Evolutionary conservation across 352 stramenopile species (phyloP).

Genomic region (Elongisporangium prolatum): DNA sequence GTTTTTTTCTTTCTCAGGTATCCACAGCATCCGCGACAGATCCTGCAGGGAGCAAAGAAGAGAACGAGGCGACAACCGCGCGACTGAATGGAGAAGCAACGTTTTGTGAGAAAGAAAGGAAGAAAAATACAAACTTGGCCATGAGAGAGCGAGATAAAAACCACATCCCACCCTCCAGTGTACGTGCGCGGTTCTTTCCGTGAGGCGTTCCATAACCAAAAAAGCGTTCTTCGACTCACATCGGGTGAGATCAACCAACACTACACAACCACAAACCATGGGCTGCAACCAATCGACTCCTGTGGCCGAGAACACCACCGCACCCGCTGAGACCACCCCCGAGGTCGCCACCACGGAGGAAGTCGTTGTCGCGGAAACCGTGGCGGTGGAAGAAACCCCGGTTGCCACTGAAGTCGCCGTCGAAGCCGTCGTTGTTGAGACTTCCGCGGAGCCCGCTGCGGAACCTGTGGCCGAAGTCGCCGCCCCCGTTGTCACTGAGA

Average conservation of each 20-base stretch:
- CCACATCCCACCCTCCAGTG: neutral
- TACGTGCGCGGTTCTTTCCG: neutral
- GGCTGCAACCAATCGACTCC: slow-evolving; percentile 7
- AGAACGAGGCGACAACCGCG: neutral
- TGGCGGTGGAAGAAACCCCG: slow-evolving; percentile 1
- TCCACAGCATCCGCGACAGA: neutral
- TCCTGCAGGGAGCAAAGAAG: neutral
- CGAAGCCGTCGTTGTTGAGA: slow-evolving; percentile 1
- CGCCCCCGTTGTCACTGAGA: neutral
- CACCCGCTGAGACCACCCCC: slow-evolving; percentile 4
- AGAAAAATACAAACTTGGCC: neutral
- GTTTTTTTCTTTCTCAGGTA: neutral
- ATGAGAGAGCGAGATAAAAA: neutral
- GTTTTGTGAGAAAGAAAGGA: neutral
- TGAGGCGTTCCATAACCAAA: neutral
- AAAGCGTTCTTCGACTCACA: neutral
- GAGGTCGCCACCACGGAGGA: neutral
- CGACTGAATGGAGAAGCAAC: neutral
- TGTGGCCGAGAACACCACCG: slow-evolving; percentile 3
- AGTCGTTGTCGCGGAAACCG: slow-evolving; percentile 4
- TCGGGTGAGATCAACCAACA: neutral
- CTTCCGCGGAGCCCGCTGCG: neutral
- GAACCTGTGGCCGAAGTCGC: neutral
- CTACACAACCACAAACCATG: neutral
- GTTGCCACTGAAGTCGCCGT: neutral